These are phyloP conservation scores for Chlamydomonas applanata DNA, from an alignment of 139 green algal genomes.

Conservation along the genomic window DNA sequence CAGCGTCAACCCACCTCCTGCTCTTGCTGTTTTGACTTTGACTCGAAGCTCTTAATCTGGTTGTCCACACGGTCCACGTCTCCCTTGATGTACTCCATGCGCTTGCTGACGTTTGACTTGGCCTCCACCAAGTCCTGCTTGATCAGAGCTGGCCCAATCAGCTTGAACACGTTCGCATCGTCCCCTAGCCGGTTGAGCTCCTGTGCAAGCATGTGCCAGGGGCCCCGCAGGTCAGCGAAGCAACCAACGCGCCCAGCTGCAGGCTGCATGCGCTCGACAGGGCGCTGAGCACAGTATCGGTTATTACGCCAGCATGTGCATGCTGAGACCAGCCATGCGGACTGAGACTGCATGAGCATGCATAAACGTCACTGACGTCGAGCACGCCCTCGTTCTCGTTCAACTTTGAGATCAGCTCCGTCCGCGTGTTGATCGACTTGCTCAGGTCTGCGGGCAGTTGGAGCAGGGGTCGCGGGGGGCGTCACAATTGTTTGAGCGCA, in stretches of 20 bases:
- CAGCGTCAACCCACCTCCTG: conserved; percentile 31
- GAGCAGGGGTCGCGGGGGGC: background rate
- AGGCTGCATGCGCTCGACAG: background rate
- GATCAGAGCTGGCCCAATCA: conserved; percentile 84
- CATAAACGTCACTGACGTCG: conserved; percentile 13
- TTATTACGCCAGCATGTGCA: too few relatives aligned
- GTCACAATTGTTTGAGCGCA: background rate
- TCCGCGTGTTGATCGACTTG: conserved; percentile 18
- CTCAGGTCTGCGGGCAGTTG: conserved; percentile 16
- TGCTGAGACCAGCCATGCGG: too few relatives aligned
- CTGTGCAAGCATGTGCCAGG: conserved; percentile 35
- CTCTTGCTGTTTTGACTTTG: conserved; percentile 48
- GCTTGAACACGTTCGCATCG: conserved; percentile 83
- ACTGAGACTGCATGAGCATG: background rate
- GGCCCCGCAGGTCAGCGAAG: background rate
- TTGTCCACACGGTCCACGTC: conserved; percentile 50
- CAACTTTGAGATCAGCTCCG: conserved; percentile 20
- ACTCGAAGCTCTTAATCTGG: conserved; percentile 48
- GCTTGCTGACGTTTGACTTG: conserved; percentile 84
- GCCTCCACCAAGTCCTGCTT: conserved; percentile 86
- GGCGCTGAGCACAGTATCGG: too few relatives aligned
- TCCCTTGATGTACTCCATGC: conserved; percentile 81
- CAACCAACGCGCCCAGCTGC: background rate
- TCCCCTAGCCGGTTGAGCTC: conserved; percentile 80
- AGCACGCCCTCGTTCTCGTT: conserved; percentile 40